A percentile compares a stretch with the other conserved stretches of the same genome.
phyloP scores from a whole-genome alignment of 768 basidiomycete species.

The Tulasnella sp. region DNA sequence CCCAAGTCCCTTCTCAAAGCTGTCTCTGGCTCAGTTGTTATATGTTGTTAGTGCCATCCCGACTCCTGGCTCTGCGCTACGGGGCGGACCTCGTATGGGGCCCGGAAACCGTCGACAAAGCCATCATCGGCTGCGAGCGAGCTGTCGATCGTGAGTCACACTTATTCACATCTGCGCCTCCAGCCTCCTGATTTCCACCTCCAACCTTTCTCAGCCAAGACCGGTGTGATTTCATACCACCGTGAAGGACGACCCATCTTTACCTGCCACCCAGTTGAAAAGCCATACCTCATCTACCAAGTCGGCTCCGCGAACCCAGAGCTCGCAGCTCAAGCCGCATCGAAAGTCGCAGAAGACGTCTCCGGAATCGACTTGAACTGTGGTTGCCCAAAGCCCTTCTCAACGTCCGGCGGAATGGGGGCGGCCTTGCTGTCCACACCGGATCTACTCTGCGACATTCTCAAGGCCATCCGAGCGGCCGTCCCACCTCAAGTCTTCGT shows the following conservation, averaged over 20 bases:
- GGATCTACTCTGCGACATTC: conserved; percentile 86
- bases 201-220: conserved; percentile 57
- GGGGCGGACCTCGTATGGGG: conserved; percentile 96
- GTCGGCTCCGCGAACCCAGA: conserved; percentile 89
- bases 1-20: background rate
- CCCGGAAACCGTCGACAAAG: conserved; percentile 95
- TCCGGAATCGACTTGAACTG: conserved; percentile 97
- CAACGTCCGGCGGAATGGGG: conserved; percentile 93
- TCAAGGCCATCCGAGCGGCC: conserved; percentile 71
- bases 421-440: conserved; percentile 92
- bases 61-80: conserved; percentile 85
- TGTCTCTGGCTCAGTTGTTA: background rate
- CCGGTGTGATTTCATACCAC: conserved; percentile 85
- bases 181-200: conserved; percentile 4
- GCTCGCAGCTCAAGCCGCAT: conserved; percentile 90
- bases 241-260: conserved; percentile 81
- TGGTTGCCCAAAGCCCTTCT: conserved; percentile 96
- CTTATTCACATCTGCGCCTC: background rate
- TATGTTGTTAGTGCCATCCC: conserved; percentile 70
- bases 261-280: conserved; percentile 91
- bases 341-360: conserved; percentile 82
- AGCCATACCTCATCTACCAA: conserved; percentile 92
- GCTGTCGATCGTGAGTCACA: conserved; percentile 77
- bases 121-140: conserved; percentile 82
- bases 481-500: conserved; percentile 81